A percentile compares a stretch with the other conserved stretches of the same genome.
phyloP scores from a whole-genome alignment of 2,329 filamentous ascomycete genomes.

The Colletotrichum caudatum region DNA sequence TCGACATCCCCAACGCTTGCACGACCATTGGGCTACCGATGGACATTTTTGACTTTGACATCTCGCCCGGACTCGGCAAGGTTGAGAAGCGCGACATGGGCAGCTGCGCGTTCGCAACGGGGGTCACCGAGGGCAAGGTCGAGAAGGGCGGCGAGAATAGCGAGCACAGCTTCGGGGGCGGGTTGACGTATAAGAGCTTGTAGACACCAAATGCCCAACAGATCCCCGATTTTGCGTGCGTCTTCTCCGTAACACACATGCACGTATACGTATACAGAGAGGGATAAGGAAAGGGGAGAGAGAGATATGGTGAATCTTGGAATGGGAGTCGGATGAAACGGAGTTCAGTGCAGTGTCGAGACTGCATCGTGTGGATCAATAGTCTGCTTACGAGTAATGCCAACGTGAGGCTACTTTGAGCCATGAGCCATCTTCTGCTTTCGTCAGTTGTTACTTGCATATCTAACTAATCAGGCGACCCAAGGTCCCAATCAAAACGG shows the following conservation, averaged over 20 bases:
- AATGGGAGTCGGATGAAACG: neutral
- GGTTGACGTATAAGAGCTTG: slow-evolving; percentile 59
- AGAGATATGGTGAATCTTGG: neutral
- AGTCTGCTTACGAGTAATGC: neutral
- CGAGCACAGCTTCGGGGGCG: slow-evolving; percentile 63
- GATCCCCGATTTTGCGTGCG: neutral
- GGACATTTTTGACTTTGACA: slow-evolving; percentile 96
- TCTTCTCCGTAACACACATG: neutral
- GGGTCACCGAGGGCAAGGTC: slow-evolving; percentile 58
- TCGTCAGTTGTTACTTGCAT: neutral
- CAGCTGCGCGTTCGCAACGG: slow-evolving; percentile 73
- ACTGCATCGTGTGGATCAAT: neutral
- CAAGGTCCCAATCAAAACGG: neutral
- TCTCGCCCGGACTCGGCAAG: slow-evolving; percentile 71
- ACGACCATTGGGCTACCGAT: slow-evolving; percentile 90
- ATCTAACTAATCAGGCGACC: neutral
- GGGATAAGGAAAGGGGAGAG: neutral
- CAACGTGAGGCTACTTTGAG: neutral
- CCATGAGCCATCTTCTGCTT: neutral
- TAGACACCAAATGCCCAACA: neutral
- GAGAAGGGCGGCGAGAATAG: slow-evolving; percentile 60
- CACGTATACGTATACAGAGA: neutral
- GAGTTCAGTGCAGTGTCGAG: neutral
- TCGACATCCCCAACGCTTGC: slow-evolving; percentile 92
- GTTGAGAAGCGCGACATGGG: slow-evolving; percentile 53